Evolutionary conservation across 2,329 filamentous ascomycete genomes (phyloP), one percentile per base, ranked within the genome.

Genomic region (Aschersonia sp.): DNA sequence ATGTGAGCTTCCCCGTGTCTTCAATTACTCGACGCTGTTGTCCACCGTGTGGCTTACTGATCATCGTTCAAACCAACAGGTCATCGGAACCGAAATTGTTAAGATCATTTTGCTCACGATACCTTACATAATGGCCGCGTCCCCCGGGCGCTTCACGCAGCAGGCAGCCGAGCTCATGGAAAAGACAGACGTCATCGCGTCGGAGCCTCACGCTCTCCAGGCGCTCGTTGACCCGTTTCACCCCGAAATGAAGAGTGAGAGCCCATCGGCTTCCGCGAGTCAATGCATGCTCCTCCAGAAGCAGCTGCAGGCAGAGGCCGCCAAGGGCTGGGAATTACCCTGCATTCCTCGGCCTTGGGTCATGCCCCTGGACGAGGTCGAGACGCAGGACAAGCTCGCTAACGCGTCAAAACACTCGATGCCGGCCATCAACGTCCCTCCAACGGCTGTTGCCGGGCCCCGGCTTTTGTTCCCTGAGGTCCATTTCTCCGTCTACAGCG

Each of bases 101-200:
- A 97, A 96, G 67, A 89, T 96, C 56, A 96, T 98, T 54, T 78
- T 97, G 43, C 78, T 96, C 45, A 95, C 91, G 0, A 85, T 98
- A 50, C 91, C 92, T 0, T 98, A 97, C 63, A 74, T 88, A 48
- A 82, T 95, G 74, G 78, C 82, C 7, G 80, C 85, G 3, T 78
- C 82, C 0, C 83, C 85, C 3, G 72, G 74, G 3, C 78, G 80
- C 45, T 82, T 84, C 59, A 79, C 83, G 56, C 74, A 84, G 54
- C 85, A 85, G 59, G 89, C 88, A 2, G 74, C 76, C 1, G 81
- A 85, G 44, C 72, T 97, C 47, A 80, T 98, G 61, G 86, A 94
- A 54, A 95, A 94, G 71, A 97, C 92, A 2, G 89, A 92, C 48
- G 88, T 97, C 54, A 94, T 97, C 56, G 89, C 91, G 9, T 86